phyloP scores from a whole-genome alignment of 2,329 filamentous ascomycete genomes.

The Alternaria conjuncta region DNA sequence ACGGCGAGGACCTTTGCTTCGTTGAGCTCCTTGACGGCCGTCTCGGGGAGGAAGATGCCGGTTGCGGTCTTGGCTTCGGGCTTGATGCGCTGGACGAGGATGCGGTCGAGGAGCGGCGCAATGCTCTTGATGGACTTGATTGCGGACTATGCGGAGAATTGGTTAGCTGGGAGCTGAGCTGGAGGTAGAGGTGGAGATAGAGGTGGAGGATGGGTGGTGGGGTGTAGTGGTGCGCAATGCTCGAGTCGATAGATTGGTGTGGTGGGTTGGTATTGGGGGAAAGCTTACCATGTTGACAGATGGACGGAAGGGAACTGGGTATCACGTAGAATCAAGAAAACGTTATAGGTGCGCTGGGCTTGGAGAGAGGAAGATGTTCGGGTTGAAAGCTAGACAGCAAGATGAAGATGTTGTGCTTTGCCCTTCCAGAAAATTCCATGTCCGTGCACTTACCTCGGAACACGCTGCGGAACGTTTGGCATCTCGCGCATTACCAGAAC shows the following conservation, averaged over 20 bases:
- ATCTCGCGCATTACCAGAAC: slow-evolving; percentile 14
- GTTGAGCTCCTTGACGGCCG: slow-evolving; percentile 96
- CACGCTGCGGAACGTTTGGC: slow-evolving; percentile 6
- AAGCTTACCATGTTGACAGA: background rate
- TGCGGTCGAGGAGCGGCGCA: slow-evolving; percentile 94
- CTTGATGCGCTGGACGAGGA: slow-evolving; percentile 97
- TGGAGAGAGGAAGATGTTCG: slow-evolving; percentile 14
- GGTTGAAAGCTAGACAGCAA: slow-evolving; percentile 1
- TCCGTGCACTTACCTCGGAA: slow-evolving; percentile 25
- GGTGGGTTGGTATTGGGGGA: background rate
- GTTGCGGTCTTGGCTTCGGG: slow-evolving; percentile 94
- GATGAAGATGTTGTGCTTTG: slow-evolving; percentile 13
- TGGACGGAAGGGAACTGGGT: slow-evolving; percentile 10
- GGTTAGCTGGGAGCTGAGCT: slow-evolving; percentile 5
- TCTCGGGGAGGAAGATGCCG: slow-evolving; percentile 98
- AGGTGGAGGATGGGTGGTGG: background rate
- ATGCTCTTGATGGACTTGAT: slow-evolving; percentile 96
- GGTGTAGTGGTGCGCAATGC: background rate
- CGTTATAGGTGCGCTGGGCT: slow-evolving; percentile 6
- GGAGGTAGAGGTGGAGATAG: background rate
- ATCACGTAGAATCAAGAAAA: slow-evolving; percentile 18
- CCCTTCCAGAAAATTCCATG: slow-evolving; percentile 25
- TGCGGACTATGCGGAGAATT: slow-evolving; percentile 53
- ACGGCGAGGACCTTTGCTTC: slow-evolving; percentile 96
- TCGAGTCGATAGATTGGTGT: background rate